Evolutionary conservation across 2,329 filamentous ascomycete species (phyloP), one percentile per base, ranked within the genome.

Genomic region (Atkinsonella texensis): DNA sequence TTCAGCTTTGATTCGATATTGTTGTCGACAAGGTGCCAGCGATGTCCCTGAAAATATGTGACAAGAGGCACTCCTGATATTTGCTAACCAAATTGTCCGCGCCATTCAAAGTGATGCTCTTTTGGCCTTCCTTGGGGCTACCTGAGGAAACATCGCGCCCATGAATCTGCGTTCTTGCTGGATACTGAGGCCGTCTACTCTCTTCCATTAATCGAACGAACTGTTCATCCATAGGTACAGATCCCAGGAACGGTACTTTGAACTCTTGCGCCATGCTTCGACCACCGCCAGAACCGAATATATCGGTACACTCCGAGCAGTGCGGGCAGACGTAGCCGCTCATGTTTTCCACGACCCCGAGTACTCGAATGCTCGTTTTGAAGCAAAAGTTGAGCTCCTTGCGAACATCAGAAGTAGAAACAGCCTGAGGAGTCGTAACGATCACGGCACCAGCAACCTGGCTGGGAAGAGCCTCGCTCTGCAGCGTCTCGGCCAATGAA

Each of bases 311-410:
- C 65, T 96, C 89, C 48, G 79, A 79, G 67, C 83, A 86, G 62
- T 84, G 79, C 7, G 82, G 82, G 63, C 87, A 93, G n/a, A 93
- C 85, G 60, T 87, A 94, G 2, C 88, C 88, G 58, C 84, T 85
- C 93, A 98, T 97, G 65, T 98, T 98, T 71, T 98, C 93, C 45
- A 98, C 79, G 1, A 98, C 90, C 0, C 93, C 93, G 11, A 97
- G 73, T 38, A 94, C 81, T 2, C 77, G 74, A 47, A 95, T 83
- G 32, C 80, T 79, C 1, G 87, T 91, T 71, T 95, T 95, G 49
- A 74, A 74, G 69, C 90, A 96, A 64, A 96, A 95, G 66, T 95
- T 95, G 56, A 95, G 77, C 68, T 95, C 90, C 65, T 95, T 96
- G 62, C 88, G 84, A 39, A 98, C 93, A 64, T 98, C 93, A 0